Percentiles rank a stretch among this genome's conserved stretches.
These are phyloP conservation scores for Neurospora sp. DNA, from an alignment of 495 filamentous ascomycete species.

Conservation along the genomic window DNA sequence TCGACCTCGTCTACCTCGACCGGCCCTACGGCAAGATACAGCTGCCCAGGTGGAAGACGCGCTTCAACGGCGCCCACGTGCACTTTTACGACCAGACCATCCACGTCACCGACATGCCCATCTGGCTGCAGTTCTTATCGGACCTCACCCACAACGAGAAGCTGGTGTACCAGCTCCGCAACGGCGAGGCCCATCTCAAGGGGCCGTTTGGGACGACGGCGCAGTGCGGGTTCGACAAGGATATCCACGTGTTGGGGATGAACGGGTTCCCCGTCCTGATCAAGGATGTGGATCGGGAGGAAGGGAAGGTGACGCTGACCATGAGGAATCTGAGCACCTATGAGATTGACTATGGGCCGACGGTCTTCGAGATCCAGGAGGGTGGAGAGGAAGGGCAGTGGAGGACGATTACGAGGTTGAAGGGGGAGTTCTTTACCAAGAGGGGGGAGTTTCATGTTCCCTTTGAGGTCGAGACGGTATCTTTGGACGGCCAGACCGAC, in stretches of 20 bases:
- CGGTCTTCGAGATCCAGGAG: slow-evolving; percentile 18
- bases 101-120: slow-evolving; percentile 13
- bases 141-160: slow-evolving; percentile 5
- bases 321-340: slow-evolving; percentile 19
- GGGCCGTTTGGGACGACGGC: not conserved
- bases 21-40: slow-evolving; percentile 17
- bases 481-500: not conserved
- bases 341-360: slow-evolving; percentile 23
- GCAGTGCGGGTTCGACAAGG: slow-evolving; percentile 15
- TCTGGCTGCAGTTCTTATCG: slow-evolving; percentile 16
- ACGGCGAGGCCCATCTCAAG: slow-evolving; percentile 9
- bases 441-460: not conserved
- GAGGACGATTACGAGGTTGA: slow-evolving; percentile 13
- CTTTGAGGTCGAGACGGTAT: not conserved
- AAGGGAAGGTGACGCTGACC: slow-evolving; percentile 1
- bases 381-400: slow-evolving; percentile 3
- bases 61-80: slow-evolving; percentile 12
- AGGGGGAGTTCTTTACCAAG: slow-evolving; percentile 18
- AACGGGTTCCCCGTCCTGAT: slow-evolving; percentile 11
- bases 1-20: slow-evolving; percentile 14
- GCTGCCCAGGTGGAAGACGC: slow-evolving; percentile 18
- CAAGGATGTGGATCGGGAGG: slow-evolving; percentile 3
- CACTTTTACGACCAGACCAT: slow-evolving; percentile 18
- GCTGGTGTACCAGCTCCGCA: slow-evolving; percentile 13
- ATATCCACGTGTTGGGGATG: slow-evolving; percentile 18